Evolutionary conservation across 73 alveolate species (phyloP), one percentile per base, ranked within the genome.

Genomic region (Tetrahymena borealis): DNA sequence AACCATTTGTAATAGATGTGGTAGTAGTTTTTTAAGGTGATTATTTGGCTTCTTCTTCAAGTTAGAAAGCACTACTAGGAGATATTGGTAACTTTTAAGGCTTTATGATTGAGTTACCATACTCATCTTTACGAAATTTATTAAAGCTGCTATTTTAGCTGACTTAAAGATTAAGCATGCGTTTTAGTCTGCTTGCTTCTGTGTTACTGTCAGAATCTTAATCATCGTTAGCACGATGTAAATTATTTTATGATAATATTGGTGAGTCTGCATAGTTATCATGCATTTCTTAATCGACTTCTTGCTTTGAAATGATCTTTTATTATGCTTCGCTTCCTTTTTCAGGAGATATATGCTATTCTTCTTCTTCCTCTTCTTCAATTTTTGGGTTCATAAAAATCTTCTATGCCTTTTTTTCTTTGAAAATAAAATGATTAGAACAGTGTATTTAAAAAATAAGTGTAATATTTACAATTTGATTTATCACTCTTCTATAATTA

Each of bases 291-390:
- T 60, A 60, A 2, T 60, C 85, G n/a, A 60, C 85, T 60, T 60
- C 85, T 60, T 60, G 85, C 35, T 60, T 60, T 1, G 85, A 60
- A 15, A 60, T 20, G 1, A 60, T 60, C 28, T 60, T 60, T 60
- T 60, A 60, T 20, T 7, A 60, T 24, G 33, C 35, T 60, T 60
- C 85, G 28, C 37, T 3, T 24, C 35, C 13, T 60, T 60, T 60
- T 18, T 60, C 85, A 9, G 37, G 28, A 60, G 31, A 10, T 24
- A 60, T 60, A 24, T 60, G 28, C 4, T 60, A 35, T 18, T 60
- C 85, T 60, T 60, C 85, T 60, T 60, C 85, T 60, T 60, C 85
- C 85, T 60, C 85, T 60, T 60, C 85, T 28, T 60, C 85, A 60
- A 60, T 60, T 28, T 60, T 60, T 0, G 85, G 85, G 28, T 60